Base-by-base conservation (phyloP, 306 rosid species). In the Albizia julibrissin region DNA sequence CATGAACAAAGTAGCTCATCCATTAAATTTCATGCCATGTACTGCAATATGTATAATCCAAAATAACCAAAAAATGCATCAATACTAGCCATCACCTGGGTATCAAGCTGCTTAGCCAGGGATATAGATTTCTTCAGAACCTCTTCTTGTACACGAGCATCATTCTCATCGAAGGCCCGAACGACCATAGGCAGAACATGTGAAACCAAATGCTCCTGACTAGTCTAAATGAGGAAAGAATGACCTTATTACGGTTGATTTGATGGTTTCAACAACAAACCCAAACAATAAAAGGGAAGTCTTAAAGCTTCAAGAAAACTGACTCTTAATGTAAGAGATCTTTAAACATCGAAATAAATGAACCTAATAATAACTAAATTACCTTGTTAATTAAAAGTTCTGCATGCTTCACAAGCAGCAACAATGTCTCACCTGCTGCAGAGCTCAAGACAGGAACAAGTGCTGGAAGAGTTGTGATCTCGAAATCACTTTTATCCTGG, bases 121-220 rank as follows among this genome's bases (percentile, higher is more conserved):
- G 92, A 83, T 31, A 87, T 82, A 52, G 99, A 93, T 81, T 87
- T 96, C 85, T 84, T 96, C 88, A 96, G 80, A 85, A 90, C 99
- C 88, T 96, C 98, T 90, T 96, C 99, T 88, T 96, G 99, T 72
- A 93, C 78, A 71, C 97, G 99, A 78, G 94, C 86, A 91, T 96
- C 99, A n/a, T 39, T 91, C 81, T 96, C 98, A 79, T 91, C 97
- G 81, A 89, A 96, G 79, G 98, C 98, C 79, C 98, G 97, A 72
- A 96, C 89, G 74, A 96, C 86, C 97, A 96, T 87, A 74, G 99
- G 98, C 87, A 96, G 94, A 85, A 96, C 94, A 80, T 92, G 95
- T 29, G 93, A 86, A 73, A 91, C 74, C 87, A 96, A 81, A 84
- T 91, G 94, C 74, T 91, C 97, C 81, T 88, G 98, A 82, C 89